Percentiles rank a stretch among this genome's conserved stretches.
Conservation (phyloP, 2,329 filamentous ascomycete species). For the Periconia sp. region DNA sequence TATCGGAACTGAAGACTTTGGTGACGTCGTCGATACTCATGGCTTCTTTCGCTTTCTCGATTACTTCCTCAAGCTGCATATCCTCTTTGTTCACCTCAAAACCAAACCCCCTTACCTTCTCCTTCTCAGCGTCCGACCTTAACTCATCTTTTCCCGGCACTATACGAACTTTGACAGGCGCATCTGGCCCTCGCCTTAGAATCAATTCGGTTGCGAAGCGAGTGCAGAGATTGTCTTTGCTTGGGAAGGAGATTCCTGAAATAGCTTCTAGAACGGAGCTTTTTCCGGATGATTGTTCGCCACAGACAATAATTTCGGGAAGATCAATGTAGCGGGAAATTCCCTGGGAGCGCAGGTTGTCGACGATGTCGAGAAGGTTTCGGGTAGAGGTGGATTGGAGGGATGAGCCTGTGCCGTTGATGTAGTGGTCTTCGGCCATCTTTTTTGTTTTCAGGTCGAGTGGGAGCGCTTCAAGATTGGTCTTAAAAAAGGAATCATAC, state of each 20-base stretch:
- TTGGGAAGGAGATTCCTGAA: constrained; percentile 64
- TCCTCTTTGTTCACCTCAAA: constrained; percentile 5
- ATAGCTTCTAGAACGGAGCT: constrained; percentile 37
- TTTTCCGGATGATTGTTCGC: constrained; percentile 33
- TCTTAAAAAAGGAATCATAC: too few relatives aligned
- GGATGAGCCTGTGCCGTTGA: constrained; percentile 15
- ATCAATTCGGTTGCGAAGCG: constrained; percentile 67
- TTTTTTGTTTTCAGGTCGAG: too few relatives aligned
- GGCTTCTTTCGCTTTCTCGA: constrained; percentile 56
- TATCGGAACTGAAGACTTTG: constrained; percentile 27
- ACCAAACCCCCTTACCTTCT: constrained; percentile 13
- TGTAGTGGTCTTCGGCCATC: background rate
- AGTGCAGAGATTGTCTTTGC: constrained; percentile 63
- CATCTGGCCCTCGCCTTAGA: constrained; percentile 50
- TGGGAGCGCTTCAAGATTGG: too few relatives aligned
- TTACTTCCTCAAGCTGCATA: constrained; percentile 16
- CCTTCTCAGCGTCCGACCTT: constrained; percentile 5
- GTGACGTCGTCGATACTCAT: constrained; percentile 52
- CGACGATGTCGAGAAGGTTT: constrained; percentile 58
- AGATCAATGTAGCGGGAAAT: constrained; percentile 37
- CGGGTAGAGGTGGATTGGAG: constrained; percentile 53
- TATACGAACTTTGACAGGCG: constrained; percentile 53
- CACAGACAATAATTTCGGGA: constrained; percentile 44
- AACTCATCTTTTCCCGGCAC: constrained; percentile 14
- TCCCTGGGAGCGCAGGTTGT: constrained; percentile 55